Base-by-base conservation (phyloP, 345 rosid genomes). In the Citrus unshiu region DNA sequence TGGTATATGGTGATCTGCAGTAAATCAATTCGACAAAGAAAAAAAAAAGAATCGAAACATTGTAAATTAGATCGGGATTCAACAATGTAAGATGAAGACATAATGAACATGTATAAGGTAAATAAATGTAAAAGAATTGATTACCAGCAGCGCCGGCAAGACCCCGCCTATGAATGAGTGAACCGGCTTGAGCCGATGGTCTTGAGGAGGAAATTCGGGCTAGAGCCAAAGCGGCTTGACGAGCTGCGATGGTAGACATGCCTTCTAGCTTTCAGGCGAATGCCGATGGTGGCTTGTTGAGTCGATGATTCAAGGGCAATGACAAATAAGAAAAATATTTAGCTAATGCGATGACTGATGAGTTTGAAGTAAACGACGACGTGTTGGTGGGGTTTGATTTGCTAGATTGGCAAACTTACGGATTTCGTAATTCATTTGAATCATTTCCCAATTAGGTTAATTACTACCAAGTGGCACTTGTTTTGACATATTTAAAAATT, bases 81-180 rank as follows among this genome's bases (percentile, higher is more conserved):
- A 37, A 60, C 16, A 46, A 46, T 40, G 43, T 18, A 57, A 56
- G 9, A 2, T 30, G 51, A 65, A 61, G 16, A 39, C 27, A n/a
- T 49, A 78, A 74, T 65, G 46, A 51, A n/a, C 25, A 70, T 54
- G 73, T 39, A 37, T 58, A 43, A 68, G 70, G 64, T 73, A 7
- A 30, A 72, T 10, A 4, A 21, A 61, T 58, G 6, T 4, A 51
- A 32, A 56, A 13, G 60, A 40, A 16, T 32, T 19, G 54, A 78
- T 77, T 88, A 93, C 98, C 98, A 40, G 96, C 95, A 40, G 98
- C 92, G 79, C 95, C 92, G 73, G 97, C 91, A 16, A 92, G 86
- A 76, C 97, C 92, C 16, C 97, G 97, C 74, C 94, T 89, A 84
- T 91, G 93, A 78, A 83, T 40, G 60, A 90, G 81, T 64, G 87